Evolutionary conservation across 208 protist genomes (phyloP).

Genomic region (Acanthamoeba triangularis): DNA sequence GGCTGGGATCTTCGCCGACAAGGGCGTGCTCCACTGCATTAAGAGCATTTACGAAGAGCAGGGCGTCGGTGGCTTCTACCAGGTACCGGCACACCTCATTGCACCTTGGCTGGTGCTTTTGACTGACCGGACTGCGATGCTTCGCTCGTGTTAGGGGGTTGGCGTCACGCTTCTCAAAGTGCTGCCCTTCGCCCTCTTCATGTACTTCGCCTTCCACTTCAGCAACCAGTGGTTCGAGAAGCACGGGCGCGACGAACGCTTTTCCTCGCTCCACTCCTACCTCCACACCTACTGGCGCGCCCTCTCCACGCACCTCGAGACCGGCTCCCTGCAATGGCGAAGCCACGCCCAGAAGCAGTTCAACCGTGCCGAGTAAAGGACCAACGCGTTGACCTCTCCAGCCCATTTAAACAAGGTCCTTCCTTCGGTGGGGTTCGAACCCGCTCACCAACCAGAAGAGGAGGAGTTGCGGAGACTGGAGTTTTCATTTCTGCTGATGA

Average conservation of each 20-base stretch:
- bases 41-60: constrained; percentile 34
- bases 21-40: constrained; percentile 4
- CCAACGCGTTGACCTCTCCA: neutral
- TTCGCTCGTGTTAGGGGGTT: neutral
- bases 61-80: constrained; percentile 27
- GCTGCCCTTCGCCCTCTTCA: constrained; percentile 17
- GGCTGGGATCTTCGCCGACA: neutral
- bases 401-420: neutral
- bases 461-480: no score
- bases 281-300: constrained; percentile 49
- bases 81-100: neutral
- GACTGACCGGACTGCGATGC: neutral
- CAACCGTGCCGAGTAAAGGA: neutral
- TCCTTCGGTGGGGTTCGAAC: no score
- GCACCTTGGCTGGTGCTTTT: neutral
- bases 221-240: constrained; percentile 47
- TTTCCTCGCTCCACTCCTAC: neutral
- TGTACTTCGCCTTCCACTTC: constrained; percentile 40
- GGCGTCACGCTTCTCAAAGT: constrained; percentile 42
- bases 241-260: constrained; percentile 3
- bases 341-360: constrained; percentile 33
- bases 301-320: constrained; percentile 13
- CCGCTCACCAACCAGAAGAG: no score
- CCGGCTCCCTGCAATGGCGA: constrained; percentile 37
- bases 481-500: no score